Conservation (phyloP, 805 yeast genomes). For the Zygosaccharomyces gambellarensis region DNA sequence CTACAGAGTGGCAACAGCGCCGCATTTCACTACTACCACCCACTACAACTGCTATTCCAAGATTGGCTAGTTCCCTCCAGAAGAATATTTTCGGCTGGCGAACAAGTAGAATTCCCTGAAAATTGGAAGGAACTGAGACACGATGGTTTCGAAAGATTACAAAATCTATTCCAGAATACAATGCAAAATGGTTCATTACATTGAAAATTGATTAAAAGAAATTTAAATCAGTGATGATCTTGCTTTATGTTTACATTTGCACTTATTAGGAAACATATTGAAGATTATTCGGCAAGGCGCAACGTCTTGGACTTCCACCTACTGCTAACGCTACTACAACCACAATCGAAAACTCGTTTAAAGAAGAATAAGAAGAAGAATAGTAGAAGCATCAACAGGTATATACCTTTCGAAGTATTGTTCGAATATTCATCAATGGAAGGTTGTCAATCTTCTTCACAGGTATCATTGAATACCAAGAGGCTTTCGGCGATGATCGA, state of each 20-base stretch:
- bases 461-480: constrained; percentile 21
- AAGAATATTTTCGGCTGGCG: constrained; percentile 10
- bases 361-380: not conserved
- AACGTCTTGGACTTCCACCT: not conserved
- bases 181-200: not conserved
- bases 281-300: constrained; percentile 4
- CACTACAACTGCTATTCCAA: constrained; percentile 10
- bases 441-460: constrained; percentile 14
- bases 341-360: not conserved
- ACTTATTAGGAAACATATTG: constrained; percentile 8
- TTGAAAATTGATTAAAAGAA: not conserved
- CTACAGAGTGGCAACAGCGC: constrained; percentile 17
- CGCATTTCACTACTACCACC: constrained; percentile 20
- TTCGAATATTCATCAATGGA: not conserved
- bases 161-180: constrained; percentile 7
- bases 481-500: constrained; percentile 31
- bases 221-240: not conserved
- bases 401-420: not conserved
- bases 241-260: not conserved
- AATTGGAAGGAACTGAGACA: constrained; percentile 11
- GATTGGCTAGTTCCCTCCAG: constrained; percentile 16
- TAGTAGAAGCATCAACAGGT: not conserved
- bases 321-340: not conserved
- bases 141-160: constrained; percentile 12
- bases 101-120: constrained; percentile 12